These are phyloP conservation scores for Carex cristatella DNA, from an alignment of 176 grass and related monocot genomes.

Conservation along the genomic window DNA sequence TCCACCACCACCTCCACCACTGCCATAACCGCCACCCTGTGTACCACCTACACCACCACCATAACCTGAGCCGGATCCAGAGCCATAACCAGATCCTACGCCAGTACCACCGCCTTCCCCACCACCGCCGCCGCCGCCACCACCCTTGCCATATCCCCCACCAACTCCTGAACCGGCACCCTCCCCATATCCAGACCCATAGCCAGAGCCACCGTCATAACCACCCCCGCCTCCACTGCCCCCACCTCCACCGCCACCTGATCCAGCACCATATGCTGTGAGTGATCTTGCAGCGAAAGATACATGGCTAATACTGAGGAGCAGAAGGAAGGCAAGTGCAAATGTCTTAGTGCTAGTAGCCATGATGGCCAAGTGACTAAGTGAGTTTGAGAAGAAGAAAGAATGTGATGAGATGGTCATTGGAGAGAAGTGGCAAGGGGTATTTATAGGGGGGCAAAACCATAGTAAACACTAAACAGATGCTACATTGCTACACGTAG, in stretches of 20 bases:
- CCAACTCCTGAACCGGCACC: not conserved
- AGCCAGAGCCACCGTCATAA: not conserved
- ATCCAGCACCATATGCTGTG: not conserved
- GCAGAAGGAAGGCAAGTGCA: constrained; percentile 16
- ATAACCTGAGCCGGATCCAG: not conserved
- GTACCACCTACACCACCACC: not conserved
- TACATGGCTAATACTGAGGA: constrained; percentile 12
- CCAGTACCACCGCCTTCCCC: not conserved
- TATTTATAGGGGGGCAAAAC: constrained; percentile 9
- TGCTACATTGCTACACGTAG: not conserved
- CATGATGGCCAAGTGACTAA: constrained; percentile 13
- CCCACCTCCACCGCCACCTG: not conserved
- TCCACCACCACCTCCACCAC: not conserved
- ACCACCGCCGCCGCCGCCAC: not conserved
- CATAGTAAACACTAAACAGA: not conserved
- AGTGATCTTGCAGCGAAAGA: constrained; percentile 15
- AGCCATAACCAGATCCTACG: not conserved
- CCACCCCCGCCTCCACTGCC: not conserved
- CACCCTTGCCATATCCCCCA: constrained; percentile 17
- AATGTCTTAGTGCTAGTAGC: constrained; percentile 20
- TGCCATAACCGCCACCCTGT: not conserved
- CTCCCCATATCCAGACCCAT: not conserved
- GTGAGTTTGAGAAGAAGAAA: not conserved
- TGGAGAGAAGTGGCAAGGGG: not conserved
- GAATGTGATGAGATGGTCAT: constrained; percentile 8